Evolutionary conservation across 2,329 filamentous ascomycete species (phyloP), one percentile per base, ranked within the genome.

Genomic region (Fusarium sp.): DNA sequence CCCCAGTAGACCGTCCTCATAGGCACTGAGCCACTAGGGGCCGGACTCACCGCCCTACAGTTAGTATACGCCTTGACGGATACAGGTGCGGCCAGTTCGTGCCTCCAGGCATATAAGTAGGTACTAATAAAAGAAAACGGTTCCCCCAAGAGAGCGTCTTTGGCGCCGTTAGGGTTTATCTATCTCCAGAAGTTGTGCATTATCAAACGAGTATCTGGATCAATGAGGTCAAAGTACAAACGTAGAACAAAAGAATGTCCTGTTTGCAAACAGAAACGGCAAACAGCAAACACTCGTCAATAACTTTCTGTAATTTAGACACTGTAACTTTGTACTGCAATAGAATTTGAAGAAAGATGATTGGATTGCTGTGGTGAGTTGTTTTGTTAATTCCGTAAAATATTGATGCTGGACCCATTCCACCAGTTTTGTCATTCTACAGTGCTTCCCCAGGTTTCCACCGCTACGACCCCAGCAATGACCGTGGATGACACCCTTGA

Each of bases 231-330:
- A 40, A 49, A 48, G n/a, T 37, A 50, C 22, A 20, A 53, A 37
- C 7, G 19, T 6, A n/a, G 27, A 20, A 45, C 14, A 65, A 65
- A 41, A 25, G 19, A 19, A 22, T 30, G 7, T 23, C 17, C 33
- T 6, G 23, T 45, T 43, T 65, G 44, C 45, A 45, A 44, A 22
- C 23, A 37, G 7, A 41, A 44, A 22, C 23, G 32, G 7, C 61
- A 65, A 65, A 23, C 30, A 37, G 4, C 61, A 65, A 65, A 65
- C 47, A 65, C 47, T 54, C 37, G 5, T 20, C 43, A 14, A 49
- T 19, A 27, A n/a, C 25, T 60, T n/a, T 40, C 48, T 32, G 10
- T 9, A 44, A 9, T 7, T 4, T 20, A 6, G 6, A 2, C 7
- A 8, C n/a, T 25, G 14, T 23, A 15, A n/a, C 14, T 6, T 39